These are phyloP conservation scores for Moesziomyces sp. DNA, from an alignment of 1,284 basidiomycete genomes.

Conservation along the genomic window DNA sequence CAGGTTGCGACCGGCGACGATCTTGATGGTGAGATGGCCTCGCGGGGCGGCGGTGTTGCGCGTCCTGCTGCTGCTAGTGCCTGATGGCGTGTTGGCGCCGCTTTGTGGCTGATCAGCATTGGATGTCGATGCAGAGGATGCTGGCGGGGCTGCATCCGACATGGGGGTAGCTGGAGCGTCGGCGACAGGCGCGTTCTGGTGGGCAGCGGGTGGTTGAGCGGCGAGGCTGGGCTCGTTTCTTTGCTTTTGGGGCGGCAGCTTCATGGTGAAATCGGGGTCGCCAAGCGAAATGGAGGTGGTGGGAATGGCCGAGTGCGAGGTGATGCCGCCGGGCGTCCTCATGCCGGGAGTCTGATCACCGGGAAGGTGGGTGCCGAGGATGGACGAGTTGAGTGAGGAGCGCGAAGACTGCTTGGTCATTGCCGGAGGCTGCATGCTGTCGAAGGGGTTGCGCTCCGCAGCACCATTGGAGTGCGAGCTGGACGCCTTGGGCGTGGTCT, in stretches of 20 bases:
- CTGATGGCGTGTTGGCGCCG: constrained; percentile 7
- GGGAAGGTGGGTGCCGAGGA: constrained; percentile 25
- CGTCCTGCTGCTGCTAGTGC: constrained; percentile 25
- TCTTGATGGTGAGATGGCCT: constrained; percentile 92
- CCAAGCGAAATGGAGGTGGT: constrained; percentile 57
- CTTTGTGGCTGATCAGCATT: not conserved
- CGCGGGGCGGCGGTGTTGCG: constrained; percentile 69
- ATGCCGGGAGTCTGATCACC: constrained; percentile 55
- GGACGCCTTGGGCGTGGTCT: constrained; percentile 58
- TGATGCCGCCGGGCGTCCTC: constrained; percentile 58
- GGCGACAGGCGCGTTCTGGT: not conserved
- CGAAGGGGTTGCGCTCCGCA: constrained; percentile 62
- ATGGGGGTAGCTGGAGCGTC: constrained; percentile 7
- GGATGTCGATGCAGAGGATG: constrained; percentile 12
- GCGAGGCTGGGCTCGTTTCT: constrained; percentile 23
- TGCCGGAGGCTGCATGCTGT: constrained; percentile 43
- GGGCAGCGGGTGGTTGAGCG: constrained; percentile 9
- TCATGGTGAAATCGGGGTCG: constrained; percentile 66
- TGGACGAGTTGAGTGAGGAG: constrained; percentile 43
- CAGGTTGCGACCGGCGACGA: constrained; percentile 90
- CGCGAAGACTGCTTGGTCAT: constrained; percentile 38
- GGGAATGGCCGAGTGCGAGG: constrained; percentile 54
- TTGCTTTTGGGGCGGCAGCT: constrained; percentile 58
- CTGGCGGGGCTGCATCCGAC: constrained; percentile 5
- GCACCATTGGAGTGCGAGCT: constrained; percentile 48